A percentile compares a stretch with the other conserved stretches of the same genome.
Conservation (phyloP, 1,139 yeast species). For the Scheffersomyces cryptocercus region DNA sequence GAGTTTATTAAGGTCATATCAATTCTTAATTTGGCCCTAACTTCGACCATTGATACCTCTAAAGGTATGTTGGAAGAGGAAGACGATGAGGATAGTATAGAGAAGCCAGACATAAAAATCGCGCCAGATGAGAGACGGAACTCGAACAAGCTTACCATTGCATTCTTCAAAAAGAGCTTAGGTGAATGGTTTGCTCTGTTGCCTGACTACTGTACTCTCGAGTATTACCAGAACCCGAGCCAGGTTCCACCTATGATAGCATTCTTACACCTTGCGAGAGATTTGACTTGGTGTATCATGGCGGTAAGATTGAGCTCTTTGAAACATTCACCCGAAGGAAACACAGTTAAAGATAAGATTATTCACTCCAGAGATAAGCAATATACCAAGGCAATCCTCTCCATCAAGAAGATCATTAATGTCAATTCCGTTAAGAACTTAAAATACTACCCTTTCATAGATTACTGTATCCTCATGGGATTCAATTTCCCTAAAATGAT, state of each 20-base stretch:
- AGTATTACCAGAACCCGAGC: slow-evolving; percentile 3
- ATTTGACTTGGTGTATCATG: slow-evolving; percentile 21
- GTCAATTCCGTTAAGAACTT: slow-evolving; percentile 9
- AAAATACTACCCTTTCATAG: slow-evolving; percentile 19
- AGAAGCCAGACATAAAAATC: slow-evolving; percentile 1
- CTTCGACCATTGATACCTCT: slow-evolving; percentile 20
- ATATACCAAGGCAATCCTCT: slow-evolving; percentile 16
- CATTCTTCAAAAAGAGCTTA: slow-evolving; percentile 14
- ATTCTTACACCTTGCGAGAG: slow-evolving; percentile 15
- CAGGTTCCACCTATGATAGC: slow-evolving; percentile 15
- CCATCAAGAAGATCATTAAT: slow-evolving; percentile 13
- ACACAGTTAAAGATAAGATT: slow-evolving; percentile 11
- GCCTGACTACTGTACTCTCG: slow-evolving; percentile 17
- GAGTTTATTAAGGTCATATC: slow-evolving; percentile 16
- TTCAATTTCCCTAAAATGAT: slow-evolving; percentile 23
- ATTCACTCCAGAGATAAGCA: slow-evolving; percentile 15
- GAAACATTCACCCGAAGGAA: slow-evolving; percentile 4
- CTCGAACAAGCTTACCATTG: slow-evolving; percentile 14
- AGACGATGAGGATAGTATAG: slow-evolving; percentile 3
- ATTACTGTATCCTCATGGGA: slow-evolving; percentile 18
- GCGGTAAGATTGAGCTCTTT: slow-evolving; percentile 19
- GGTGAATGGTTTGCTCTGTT: slow-evolving; percentile 13
- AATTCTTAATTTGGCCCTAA: slow-evolving; percentile 21
- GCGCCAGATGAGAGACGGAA: slow-evolving; percentile 1
- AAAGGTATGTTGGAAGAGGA: slow-evolving; percentile 9